Conservation (phyloP, 2,329 filamentous ascomycete genomes). For the Aspergillus texensis region DNA sequence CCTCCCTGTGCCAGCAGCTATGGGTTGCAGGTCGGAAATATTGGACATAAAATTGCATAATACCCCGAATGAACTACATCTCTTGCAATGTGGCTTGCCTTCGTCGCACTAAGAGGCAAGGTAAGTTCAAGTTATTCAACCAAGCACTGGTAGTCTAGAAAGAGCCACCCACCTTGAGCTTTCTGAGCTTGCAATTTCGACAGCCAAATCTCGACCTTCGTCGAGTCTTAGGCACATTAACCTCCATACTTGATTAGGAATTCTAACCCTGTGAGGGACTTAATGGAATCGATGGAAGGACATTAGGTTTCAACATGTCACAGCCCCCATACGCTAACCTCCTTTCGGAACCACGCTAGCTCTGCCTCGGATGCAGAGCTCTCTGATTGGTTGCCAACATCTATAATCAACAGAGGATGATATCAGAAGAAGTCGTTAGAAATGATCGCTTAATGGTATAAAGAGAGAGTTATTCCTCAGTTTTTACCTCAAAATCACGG, state of each 20-base stretch:
- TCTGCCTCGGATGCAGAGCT: conserved; percentile 18
- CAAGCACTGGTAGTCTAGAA: neutral
- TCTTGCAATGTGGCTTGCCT: conserved; percentile 47
- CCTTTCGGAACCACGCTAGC: conserved; percentile 23
- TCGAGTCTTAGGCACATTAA: neutral
- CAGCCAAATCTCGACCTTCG: conserved; percentile 52
- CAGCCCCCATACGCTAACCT: conserved; percentile 15
- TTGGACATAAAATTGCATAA: conserved; percentile 48
- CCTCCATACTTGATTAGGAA: neutral
- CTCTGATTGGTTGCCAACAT: conserved; percentile 27
- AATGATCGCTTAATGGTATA: no score
- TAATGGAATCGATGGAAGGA: neutral
- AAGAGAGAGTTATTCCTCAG: neutral
- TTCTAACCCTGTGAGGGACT: neutral
- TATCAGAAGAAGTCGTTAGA: no score
- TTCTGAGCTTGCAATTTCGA: conserved; percentile 56
- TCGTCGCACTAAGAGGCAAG: conserved; percentile 50
- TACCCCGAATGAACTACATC: conserved; percentile 49
- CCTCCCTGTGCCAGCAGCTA: conserved; percentile 25
- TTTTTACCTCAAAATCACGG: no score
- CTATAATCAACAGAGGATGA: no score
- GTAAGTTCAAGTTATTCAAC: conserved; percentile 8
- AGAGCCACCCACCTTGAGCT: conserved; percentile 48
- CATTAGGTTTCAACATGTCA: no score
- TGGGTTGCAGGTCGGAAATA: conserved; percentile 43